Base-by-base conservation (phyloP, 768 basidiomycete genomes). In the Pleurotus platypus region DNA sequence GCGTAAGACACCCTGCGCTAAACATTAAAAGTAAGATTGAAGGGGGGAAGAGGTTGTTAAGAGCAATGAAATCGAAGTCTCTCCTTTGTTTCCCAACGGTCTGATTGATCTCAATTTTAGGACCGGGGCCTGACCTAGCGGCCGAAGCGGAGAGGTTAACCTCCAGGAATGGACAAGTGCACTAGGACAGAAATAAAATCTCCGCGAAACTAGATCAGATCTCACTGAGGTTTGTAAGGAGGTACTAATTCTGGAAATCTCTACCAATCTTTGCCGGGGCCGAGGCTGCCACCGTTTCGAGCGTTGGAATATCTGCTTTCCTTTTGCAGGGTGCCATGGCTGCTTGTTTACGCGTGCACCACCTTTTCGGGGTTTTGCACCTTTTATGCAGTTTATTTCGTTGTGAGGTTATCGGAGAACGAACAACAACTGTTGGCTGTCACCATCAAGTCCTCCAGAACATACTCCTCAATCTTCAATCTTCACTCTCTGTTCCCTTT, bases 201-300 rank as follows among this genome's bases (percentile, higher is more conserved):
- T 64, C 69, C 67, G 69, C 65, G 63, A 68, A 68, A 66, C 66
- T 57, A 72, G 67, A 73, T 66, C 63, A 63, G 72, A 75, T 75
- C 71, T 74, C 51, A 24, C 22, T 61, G 67, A 71, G 68, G 63
- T 71, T 67, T 69, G 64, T 45, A 45, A 35, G 30, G 30, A 35
- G 49, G 59, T 58, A 66, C 62, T 66, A 61, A 60, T 67, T 74
- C 67, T 57, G 61, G 68, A 66, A 63, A 61, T 64, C 67, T 77
- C 68, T 72, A 63, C 65, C 63, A 67, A 76, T 78, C 76, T 73
- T 54, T 75, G 74, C 76, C 78, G 78, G 71, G 72, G 77, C 70
- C 71, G 68, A 70, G 71, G 69, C 68, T 65, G 61, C 63, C 62
- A 63, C 66, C 54, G 57, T 57, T 57, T 47, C 47, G 59, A 57